Evolutionary conservation across 495 filamentous ascomycete species (phyloP).

Genomic region (Penicillium salamii): DNA sequence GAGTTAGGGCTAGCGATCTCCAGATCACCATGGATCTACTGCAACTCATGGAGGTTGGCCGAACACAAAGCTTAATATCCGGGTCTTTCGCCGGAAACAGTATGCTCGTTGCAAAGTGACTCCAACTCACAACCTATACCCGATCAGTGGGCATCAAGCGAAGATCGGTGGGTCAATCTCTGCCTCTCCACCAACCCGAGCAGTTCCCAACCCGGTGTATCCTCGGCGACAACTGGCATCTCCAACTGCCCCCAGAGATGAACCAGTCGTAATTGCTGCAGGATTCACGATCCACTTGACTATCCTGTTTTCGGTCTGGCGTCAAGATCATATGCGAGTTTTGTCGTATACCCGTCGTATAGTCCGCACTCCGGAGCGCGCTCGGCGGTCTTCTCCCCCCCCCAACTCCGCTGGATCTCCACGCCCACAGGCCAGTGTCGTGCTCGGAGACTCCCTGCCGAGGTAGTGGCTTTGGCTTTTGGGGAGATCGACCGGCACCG

Average conservation of each 20-base stretch:
- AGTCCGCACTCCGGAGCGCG: background rate
- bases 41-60: slow-evolving; percentile 11
- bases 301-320: background rate
- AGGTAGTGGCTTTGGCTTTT: background rate
- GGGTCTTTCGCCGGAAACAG: background rate
- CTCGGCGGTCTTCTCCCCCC: background rate
- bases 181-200: background rate
- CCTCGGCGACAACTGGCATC: background rate
- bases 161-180: background rate
- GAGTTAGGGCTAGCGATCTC: slow-evolving; percentile 8
- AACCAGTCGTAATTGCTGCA: background rate
- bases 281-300: background rate
- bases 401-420: background rate
- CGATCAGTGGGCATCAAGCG: background rate
- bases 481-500: background rate
- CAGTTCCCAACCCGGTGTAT: background rate
- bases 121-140: background rate
- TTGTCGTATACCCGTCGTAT: background rate
- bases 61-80: background rate
- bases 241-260: background rate
- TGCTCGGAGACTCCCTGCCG: background rate
- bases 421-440: background rate
- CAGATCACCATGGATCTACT: slow-evolving; percentile 19
- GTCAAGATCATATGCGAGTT: background rate
- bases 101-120: background rate